A percentile compares a stretch with the other conserved stretches of the same genome.
phyloP scores from a whole-genome alignment of 1,139 yeast species.

The Nakaseomyces kungkrabaensis region DNA sequence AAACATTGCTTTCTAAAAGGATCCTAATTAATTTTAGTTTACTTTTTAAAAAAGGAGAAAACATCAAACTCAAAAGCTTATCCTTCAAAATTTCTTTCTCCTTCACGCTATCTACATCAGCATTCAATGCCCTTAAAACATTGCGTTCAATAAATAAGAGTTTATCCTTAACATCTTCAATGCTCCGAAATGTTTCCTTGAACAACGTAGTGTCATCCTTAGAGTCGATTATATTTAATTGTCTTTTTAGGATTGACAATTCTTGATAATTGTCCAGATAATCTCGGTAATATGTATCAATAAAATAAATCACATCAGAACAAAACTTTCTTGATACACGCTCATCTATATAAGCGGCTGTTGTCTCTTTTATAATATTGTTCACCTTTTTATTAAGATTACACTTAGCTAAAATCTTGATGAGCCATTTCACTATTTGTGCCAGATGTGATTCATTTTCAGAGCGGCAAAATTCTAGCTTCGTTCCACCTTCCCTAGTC shows the following conservation, averaged over 20 bases:
- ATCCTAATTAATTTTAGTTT: not conserved
- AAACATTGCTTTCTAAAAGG: not conserved
- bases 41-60: not conserved
- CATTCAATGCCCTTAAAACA: not conserved
- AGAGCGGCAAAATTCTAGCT: not conserved
- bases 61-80: not conserved
- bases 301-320: conserved; percentile 9
- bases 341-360: not conserved
- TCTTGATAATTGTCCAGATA: conserved; percentile 14
- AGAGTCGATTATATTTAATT: conserved; percentile 20
- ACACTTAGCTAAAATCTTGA: not conserved
- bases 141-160: conserved; percentile 10
- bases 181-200: conserved; percentile 12
- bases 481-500: not conserved
- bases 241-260: conserved; percentile 19
- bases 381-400: not conserved
- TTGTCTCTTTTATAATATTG: not conserved
- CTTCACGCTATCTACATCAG: not conserved
- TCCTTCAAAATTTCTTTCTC: not conserved
- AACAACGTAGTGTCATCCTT: conserved; percentile 24
- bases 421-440: not conserved
- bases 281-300: conserved; percentile 19
- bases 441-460: not conserved
- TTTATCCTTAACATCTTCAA: conserved; percentile 4
- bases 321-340: conserved; percentile 1